Percentiles rank a stretch among this genome's conserved stretches.
Evolutionary conservation across 192 early-diverging fungal genomes (phyloP).

Genomic region (Backusella sp.): DNA sequence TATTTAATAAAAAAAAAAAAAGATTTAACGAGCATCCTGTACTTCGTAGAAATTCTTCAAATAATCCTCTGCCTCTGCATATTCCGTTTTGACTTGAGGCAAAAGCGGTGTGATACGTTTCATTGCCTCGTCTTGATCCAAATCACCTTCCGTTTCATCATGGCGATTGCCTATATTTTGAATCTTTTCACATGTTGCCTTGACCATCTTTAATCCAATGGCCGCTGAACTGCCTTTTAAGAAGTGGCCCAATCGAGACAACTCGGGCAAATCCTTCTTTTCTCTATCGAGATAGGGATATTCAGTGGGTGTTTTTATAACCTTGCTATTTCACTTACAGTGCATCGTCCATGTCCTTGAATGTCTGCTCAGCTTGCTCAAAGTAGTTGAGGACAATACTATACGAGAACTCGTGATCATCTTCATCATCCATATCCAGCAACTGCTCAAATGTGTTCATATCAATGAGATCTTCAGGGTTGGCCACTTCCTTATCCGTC

Average conservation of each 20-base stretch:
- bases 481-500: conserved; percentile 6
- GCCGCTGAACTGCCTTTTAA: conserved; percentile 90
- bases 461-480: conserved; percentile 67
- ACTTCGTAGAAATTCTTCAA: conserved; percentile 68
- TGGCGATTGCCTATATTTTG: conserved; percentile 74
- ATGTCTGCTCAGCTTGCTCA: conserved; percentile 80
- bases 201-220: conserved; percentile 78
- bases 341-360: conserved; percentile 71
- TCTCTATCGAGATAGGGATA: conserved; percentile 32
- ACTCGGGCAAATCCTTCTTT: conserved; percentile 59
- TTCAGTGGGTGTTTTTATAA: no score
- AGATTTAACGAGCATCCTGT: conserved; percentile 20
- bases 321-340: conserved; percentile 43
- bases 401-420: conserved; percentile 76
- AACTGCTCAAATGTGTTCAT: conserved; percentile 85
- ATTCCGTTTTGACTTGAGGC: conserved; percentile 62
- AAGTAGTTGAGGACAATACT: conserved; percentile 80
- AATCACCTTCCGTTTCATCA: conserved; percentile 51
- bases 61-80: conserved; percentile 67
- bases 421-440: conserved; percentile 90
- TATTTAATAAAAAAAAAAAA: background rate
- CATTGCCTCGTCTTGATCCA: conserved; percentile 58
- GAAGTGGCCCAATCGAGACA: conserved; percentile 87
- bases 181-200: conserved; percentile 83
- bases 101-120: conserved; percentile 54